phyloP scores from a whole-genome alignment of 208 protist species.

The Herpetomonas samuelpessoai region DNA sequence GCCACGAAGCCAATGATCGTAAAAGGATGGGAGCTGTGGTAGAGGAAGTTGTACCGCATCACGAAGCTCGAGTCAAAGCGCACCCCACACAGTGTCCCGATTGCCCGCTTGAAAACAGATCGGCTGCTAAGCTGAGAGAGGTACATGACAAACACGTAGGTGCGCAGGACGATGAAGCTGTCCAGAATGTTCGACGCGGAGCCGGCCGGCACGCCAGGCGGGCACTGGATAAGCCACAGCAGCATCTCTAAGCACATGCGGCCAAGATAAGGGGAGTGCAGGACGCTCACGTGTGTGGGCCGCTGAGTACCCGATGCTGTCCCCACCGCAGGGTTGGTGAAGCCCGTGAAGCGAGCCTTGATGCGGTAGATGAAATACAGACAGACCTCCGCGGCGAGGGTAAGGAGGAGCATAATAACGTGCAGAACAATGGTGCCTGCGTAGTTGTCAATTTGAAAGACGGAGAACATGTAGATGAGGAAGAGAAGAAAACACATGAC shows the following conservation, averaged over 20 bases:
- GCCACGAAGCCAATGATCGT: conserved; percentile 23
- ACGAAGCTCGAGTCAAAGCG: conserved; percentile 39
- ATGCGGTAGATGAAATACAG: conserved; percentile 50
- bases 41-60: conserved; percentile 32
- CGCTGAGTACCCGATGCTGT: neutral
- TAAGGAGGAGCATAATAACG: conserved; percentile 42
- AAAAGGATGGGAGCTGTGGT: conserved; percentile 11
- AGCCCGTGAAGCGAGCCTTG: conserved; percentile 50
- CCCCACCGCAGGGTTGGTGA: conserved; percentile 33
- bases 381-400: conserved; percentile 43
- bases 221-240: conserved; percentile 65
- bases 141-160: conserved; percentile 66
- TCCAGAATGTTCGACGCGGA: conserved; percentile 36
- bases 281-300: conserved; percentile 20
- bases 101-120: conserved; percentile 41
- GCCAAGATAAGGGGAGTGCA: conserved; percentile 54
- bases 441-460: conserved; percentile 40
- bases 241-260: conserved; percentile 55
- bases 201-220: conserved; percentile 30
- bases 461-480: conserved; percentile 41
- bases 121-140: conserved; percentile 27
- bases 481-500: conserved; percentile 54
- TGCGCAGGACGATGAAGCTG: conserved; percentile 54
- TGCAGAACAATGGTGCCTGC: conserved; percentile 35
- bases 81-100: conserved; percentile 43